Percentiles rank a stretch among this genome's conserved stretches.
These are phyloP conservation scores for Pholiota conissans DNA, from an alignment of 768 basidiomycete species.

Conservation along the genomic window DNA sequence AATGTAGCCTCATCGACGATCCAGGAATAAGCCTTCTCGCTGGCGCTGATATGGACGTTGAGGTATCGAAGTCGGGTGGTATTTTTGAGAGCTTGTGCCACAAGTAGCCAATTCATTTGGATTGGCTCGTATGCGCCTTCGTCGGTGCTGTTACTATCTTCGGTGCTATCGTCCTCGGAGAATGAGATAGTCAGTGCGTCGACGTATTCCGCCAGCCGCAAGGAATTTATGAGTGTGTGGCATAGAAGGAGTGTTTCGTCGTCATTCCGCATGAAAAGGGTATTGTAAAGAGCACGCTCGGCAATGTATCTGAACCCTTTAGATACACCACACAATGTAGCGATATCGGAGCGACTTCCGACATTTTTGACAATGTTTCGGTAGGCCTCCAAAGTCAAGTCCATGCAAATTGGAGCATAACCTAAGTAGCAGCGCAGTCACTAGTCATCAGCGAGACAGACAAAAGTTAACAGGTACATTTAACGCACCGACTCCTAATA, in stretches of 20 bases:
- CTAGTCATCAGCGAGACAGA: not conserved
- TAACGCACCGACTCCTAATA: constrained; percentile 29
- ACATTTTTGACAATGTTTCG: constrained; percentile 56
- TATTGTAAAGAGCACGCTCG: constrained; percentile 61
- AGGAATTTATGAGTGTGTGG: constrained; percentile 40
- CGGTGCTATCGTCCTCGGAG: constrained; percentile 28
- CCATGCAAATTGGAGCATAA: constrained; percentile 52
- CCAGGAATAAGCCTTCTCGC: constrained; percentile 38
- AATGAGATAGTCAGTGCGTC: constrained; percentile 53
- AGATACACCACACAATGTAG: constrained; percentile 57
- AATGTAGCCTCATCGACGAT: constrained; percentile 45
- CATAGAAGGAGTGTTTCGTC: constrained; percentile 44
- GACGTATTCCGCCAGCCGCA: constrained; percentile 52
- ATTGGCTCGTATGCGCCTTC: constrained; percentile 23
- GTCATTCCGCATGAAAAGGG: constrained; percentile 45
- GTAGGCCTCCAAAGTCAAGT: constrained; percentile 58
- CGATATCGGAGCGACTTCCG: constrained; percentile 52
- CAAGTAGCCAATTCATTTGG: constrained; percentile 46
- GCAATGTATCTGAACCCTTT: constrained; percentile 53
- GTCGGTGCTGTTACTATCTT: constrained; percentile 29
- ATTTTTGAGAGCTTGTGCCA: constrained; percentile 50
- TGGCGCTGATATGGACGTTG: constrained; percentile 46
- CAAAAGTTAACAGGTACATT: not conserved
- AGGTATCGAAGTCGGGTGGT: constrained; percentile 50
- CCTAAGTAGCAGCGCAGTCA: constrained; percentile 24